Conservation (phyloP, 495 filamentous ascomycete genomes). For the Letharia lupina region DNA sequence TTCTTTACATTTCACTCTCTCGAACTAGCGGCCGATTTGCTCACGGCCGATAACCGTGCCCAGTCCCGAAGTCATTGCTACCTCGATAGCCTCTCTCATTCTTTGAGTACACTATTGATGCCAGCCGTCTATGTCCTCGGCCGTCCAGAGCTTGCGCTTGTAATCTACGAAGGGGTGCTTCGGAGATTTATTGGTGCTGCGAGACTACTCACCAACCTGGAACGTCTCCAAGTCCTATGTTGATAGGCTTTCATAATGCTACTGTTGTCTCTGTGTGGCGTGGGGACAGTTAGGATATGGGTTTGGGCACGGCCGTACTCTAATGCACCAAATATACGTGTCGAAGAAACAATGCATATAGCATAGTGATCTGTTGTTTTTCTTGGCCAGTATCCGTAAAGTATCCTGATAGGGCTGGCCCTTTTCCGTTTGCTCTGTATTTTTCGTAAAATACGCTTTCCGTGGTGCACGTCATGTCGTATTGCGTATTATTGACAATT, state of each 20-base stretch:
- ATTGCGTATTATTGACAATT: conserved; percentile 5
- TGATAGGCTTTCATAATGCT: background rate
- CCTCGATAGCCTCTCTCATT: background rate
- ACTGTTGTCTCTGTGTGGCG: background rate
- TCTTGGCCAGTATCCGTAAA: background rate
- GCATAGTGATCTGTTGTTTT: background rate
- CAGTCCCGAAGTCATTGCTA: background rate
- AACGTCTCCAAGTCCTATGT: background rate
- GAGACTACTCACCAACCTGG: background rate
- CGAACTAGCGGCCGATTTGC: background rate
- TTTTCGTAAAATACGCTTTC: background rate
- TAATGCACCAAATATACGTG: background rate
- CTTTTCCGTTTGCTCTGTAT: background rate
- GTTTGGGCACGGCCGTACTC: background rate
- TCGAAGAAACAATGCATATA: background rate
- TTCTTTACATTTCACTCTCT: background rate
- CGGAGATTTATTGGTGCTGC: background rate
- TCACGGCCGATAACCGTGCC: background rate
- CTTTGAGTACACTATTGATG: background rate
- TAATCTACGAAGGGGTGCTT: background rate
- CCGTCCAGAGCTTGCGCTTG: background rate
- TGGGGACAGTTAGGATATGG: background rate
- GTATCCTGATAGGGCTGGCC: background rate
- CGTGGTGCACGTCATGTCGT: background rate
- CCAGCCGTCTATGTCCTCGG: background rate